Evolutionary conservation across 305 asterid genomes (phyloP), one percentile per base, ranked within the genome.

Genomic region (Lippia alba): DNA sequence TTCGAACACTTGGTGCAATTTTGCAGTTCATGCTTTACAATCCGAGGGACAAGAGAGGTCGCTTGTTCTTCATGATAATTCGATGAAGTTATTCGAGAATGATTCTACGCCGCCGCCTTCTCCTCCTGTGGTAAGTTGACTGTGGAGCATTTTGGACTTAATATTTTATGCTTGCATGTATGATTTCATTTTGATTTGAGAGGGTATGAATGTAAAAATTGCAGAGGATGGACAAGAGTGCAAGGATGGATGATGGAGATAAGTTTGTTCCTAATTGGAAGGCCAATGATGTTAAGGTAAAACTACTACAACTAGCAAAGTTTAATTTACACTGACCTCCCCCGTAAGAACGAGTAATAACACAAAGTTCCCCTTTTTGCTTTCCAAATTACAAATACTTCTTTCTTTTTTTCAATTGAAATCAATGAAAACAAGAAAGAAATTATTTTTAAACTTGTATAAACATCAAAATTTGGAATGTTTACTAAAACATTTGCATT

Each of bases 1-100:
- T 12, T 93, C 98, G 9, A 80, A 74, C 3, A 78, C 96, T 24
- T 93, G 98, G 98, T 91, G 97, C 81, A 72, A 87, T 79, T 91
- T 89, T 11, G 98, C 98, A 0, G 80, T 93, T 73, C 93, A 92
- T 30, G 90, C 90, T 51, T 82, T 93, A 76, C 91, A 87, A 32
- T 84, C 90, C 8, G 88, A 81, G 51, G 41, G 75, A 58, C 79
- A 74, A 39, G 91, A 86, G 9, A 82, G 69, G 51, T 72, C 98
- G 3, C 85, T 83, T 4, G 73, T 85, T 77, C 82, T 88, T 57
- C 90, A 84, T 17, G 81, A 83, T 59, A 80, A 58, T 68, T 72
- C 90, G 0, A 60, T 82, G 41, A 80, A 69, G 75, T 66, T 67
- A 36, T 69, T 79, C 4, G 87, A 67, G 65, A 74, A 74, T 30